A percentile compares a stretch with the other conserved stretches of the same genome.
Conservation (phyloP, 805 yeast genomes). For the Candida rishiriensis region DNA sequence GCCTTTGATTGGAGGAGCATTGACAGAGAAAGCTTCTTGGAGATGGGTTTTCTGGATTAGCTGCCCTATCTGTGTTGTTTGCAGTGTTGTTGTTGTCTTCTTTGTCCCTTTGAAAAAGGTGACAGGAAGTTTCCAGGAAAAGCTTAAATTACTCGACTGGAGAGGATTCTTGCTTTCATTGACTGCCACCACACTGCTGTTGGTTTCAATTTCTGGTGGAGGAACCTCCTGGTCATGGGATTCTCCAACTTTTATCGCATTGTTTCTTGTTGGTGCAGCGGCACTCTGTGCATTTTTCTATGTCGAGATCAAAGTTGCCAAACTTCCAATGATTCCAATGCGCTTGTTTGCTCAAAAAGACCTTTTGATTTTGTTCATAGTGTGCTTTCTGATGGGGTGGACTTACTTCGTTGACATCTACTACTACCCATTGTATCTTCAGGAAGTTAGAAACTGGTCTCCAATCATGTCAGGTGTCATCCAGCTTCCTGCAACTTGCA, state of each 20-base stretch:
- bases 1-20: slow-evolving; percentile 51
- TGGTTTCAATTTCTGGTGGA: slow-evolving; percentile 56
- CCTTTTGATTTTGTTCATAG: slow-evolving; percentile 28
- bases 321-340: slow-evolving; percentile 48
- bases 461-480: slow-evolving; percentile 38
- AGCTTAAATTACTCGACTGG: slow-evolving; percentile 45
- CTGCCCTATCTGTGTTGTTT: slow-evolving; percentile 32
- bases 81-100: slow-evolving; percentile 13
- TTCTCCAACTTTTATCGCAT: slow-evolving; percentile 19
- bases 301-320: slow-evolving; percentile 40
- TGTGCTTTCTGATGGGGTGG: slow-evolving; percentile 42
- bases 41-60: slow-evolving; percentile 47
- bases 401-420: slow-evolving; percentile 41
- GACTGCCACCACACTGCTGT: slow-evolving; percentile 42
- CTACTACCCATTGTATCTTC: slow-evolving; percentile 43
- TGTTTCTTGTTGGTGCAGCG: slow-evolving; percentile 36
- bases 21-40: slow-evolving; percentile 44
- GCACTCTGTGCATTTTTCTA: slow-evolving; percentile 37
- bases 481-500: slow-evolving; percentile 36
- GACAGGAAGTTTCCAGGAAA: slow-evolving; percentile 29
- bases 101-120: slow-evolving; percentile 32
- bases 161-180: slow-evolving; percentile 25
- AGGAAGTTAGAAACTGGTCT: slow-evolving; percentile 36
- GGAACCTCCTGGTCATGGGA: slow-evolving; percentile 54
- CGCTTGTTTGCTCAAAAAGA: slow-evolving; percentile 31